Evolutionary conservation across 257 asterid genomes (phyloP), one percentile per base, ranked within the genome.

Genomic region (Anisodus tanguticus): DNA sequence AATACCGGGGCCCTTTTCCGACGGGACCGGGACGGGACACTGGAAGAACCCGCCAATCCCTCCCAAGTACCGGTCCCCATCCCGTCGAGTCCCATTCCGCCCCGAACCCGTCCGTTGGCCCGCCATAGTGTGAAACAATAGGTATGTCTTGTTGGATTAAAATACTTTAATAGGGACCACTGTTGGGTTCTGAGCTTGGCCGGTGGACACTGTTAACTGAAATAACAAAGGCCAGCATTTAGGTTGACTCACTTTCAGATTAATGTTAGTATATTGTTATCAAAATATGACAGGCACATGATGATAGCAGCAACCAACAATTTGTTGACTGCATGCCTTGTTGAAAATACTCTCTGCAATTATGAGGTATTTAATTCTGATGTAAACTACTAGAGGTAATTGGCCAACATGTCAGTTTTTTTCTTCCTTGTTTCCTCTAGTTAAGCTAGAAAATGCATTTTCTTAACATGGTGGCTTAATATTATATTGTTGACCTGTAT

Each of bases 261-360:
- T 79, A 62, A 16, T 31, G 70, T n/a, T 45, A 81, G 9, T 6
- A 6, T 39, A 3, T 59, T 11, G 17, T 57, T 12, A 12, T n/a
- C 5, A 26, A 62, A 66, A 17, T 80, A 79, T 9, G 69, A 8
- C 5, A 63, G 41, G 70, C 35, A 41, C 45, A 41, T 5, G 45
- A 41, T 63, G 70, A 79, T 4, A 84, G 0, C 15, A 39, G 58
- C 72, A 64, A 43, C 63, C 66, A 49, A 67, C 81, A 13, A 35
- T 78, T 8, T 77, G 83, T 72, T 83, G 85, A 35, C 84, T 83
- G 15, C 53, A 4, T 15, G 45, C n/a, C 31, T 39, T 7, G 53
- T 69, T 68, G 53, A 69, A 39, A 39, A 69, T 39, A 68, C 53
- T 57, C 59, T 55, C 60, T 4, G 5, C 16, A 53, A 10, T 53